A percentile compares a stretch with the other conserved stretches of the same genome.
Conservation (phyloP, 768 basidiomycete genomes). For the Leccinum subgranulosum region DNA sequence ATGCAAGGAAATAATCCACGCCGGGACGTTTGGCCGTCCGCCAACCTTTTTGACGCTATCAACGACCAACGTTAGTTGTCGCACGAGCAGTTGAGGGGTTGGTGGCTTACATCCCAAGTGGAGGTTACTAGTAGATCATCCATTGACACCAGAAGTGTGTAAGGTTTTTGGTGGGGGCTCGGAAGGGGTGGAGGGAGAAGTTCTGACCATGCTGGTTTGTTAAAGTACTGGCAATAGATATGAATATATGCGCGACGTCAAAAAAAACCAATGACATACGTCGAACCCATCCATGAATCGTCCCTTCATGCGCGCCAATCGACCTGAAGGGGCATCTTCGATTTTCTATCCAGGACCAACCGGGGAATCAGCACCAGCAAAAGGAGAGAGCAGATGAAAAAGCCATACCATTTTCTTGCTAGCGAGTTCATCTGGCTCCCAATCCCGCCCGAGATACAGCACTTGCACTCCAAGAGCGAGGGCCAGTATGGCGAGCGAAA, state of each 20-base stretch:
- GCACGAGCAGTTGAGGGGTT: not conserved
- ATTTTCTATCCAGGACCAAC: conserved; percentile 40
- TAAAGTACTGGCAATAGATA: conserved; percentile 58
- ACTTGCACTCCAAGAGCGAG: conserved; percentile 55
- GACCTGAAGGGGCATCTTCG: conserved; percentile 56
- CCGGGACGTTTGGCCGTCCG: conserved; percentile 96
- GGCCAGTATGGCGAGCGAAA: conserved; percentile 51
- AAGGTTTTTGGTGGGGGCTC: conserved; percentile 80
- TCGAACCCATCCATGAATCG: conserved; percentile 67
- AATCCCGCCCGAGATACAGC: conserved; percentile 73
- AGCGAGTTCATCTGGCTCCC: conserved; percentile 70
- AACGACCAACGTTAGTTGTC: not conserved
- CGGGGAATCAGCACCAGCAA: not conserved
- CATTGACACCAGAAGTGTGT: conserved; percentile 86
- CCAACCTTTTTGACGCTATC: conserved; percentile 90
- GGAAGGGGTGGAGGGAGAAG: conserved; percentile 86
- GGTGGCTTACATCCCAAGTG: conserved; percentile 86
- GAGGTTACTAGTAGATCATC: conserved; percentile 91
- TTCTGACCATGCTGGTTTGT: conserved; percentile 90
- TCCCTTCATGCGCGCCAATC: conserved; percentile 61
- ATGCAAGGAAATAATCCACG: conserved; percentile 96
- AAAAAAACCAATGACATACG: conserved; percentile 44
- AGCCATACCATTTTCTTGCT: conserved; percentile 58
- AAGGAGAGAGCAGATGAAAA: not conserved
- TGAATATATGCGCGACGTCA: not conserved